phyloP scores from a whole-genome alignment of 257 asterid species.

The Solanum appendiculatum region DNA sequence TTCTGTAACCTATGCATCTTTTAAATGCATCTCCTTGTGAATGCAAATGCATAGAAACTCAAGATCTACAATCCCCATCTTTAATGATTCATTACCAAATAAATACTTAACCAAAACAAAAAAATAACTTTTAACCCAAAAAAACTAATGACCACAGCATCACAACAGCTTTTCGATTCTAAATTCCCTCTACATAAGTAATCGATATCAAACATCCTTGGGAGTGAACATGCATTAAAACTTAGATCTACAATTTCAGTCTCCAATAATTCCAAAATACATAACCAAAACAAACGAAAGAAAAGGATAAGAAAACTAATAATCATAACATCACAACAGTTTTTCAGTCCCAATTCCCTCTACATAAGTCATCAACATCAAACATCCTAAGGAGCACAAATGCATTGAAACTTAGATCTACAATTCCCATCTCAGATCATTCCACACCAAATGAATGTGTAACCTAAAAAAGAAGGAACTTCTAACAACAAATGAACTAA shows the following conservation, averaged over 20 bases:
- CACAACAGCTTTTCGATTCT: neutral
- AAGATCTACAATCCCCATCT: neutral
- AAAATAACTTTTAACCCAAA: neutral
- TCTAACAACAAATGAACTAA: neutral
- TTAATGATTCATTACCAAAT: neutral
- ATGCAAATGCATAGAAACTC: neutral
- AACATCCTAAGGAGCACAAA: neutral
- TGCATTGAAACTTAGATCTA: neutral
- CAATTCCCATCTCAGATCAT: neutral
- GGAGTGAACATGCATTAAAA: neutral
- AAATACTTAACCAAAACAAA: neutral
- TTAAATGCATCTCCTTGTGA: neutral
- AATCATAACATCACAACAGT: neutral
- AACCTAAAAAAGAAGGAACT: neutral
- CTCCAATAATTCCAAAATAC: neutral
- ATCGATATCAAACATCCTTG: neutral
- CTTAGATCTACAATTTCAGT: neutral
- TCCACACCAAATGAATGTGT: neutral
- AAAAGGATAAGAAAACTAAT: neutral
- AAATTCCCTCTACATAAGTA: neutral
- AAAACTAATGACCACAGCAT: neutral
- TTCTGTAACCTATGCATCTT: neutral
- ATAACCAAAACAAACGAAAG: neutral
- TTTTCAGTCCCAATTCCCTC: neutral
- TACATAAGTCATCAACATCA: neutral